A percentile compares a stretch with the other conserved stretches of the same genome.
These are phyloP conservation scores for Chaetothyriales sp. DNA, from an alignment of 2,329 filamentous ascomycete species.

Conservation along the genomic window DNA sequence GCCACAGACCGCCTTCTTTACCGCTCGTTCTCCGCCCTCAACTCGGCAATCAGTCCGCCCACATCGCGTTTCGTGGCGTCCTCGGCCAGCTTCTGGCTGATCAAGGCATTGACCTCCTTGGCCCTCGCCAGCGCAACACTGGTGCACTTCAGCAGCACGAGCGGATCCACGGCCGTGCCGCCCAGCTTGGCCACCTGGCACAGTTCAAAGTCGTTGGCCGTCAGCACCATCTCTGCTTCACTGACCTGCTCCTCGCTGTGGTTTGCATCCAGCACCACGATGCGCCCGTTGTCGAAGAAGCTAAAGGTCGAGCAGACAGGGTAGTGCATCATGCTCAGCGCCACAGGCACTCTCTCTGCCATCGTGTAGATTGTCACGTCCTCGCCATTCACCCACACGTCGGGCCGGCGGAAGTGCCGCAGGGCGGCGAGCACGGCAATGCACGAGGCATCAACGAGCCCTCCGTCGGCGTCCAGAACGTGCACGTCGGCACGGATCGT, in stretches of 20 bases:
- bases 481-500: conserved; percentile 83
- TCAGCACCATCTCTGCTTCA: conserved; percentile 60
- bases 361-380: conserved; percentile 70
- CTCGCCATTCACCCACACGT: conserved; percentile 75
- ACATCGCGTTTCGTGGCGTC: conserved; percentile 67
- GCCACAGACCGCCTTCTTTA: conserved; percentile 20
- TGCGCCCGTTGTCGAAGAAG: conserved; percentile 48
- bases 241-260: conserved; percentile 39
- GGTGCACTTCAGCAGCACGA: conserved; percentile 62
- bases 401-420: conserved; percentile 80
- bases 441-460: conserved; percentile 73
- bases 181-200: conserved; percentile 87
- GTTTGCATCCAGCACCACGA: conserved; percentile 33
- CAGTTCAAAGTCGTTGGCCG: conserved; percentile 81
- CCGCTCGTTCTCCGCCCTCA: conserved; percentile 74
- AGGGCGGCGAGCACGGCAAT: conserved; percentile 77
- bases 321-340: conserved; percentile 79
- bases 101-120: conserved; percentile 60
- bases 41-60: conserved; percentile 65
- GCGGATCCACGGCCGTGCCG: conserved; percentile 66
- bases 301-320: conserved; percentile 85
- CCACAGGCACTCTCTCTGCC: conserved; percentile 77
- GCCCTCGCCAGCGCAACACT: conserved; percentile 63
- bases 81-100: conserved; percentile 60
- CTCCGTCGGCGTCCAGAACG: conserved; percentile 80